phyloP scores from a whole-genome alignment of 352 stramenopile genomes.

The Globisporangium nodosum region DNA sequence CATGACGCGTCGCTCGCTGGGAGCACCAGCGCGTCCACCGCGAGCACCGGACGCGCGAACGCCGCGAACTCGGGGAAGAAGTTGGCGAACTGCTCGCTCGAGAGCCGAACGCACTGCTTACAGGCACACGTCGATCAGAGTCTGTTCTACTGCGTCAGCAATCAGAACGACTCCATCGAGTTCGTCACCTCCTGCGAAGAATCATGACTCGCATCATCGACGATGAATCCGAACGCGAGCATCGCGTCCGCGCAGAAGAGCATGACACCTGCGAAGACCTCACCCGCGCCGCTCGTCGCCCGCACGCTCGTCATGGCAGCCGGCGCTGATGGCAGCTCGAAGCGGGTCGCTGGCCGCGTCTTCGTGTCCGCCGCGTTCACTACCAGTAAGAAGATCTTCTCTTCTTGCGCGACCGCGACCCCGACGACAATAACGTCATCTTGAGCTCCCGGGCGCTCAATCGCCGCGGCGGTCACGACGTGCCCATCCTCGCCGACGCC shows the following conservation, averaged over 20 bases:
- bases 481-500: constrained; percentile 18
- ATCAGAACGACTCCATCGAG: not conserved
- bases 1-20: constrained; percentile 25
- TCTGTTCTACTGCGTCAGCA: not conserved
- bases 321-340: constrained; percentile 51
- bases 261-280: constrained; percentile 53
- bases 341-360: constrained; percentile 9
- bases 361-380: not conserved
- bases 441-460: constrained; percentile 29
- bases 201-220: constrained; percentile 2
- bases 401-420: constrained; percentile 41
- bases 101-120: constrained; percentile 37
- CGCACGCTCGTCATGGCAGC: constrained; percentile 44
- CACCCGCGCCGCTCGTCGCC: constrained; percentile 16
- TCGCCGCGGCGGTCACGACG: constrained; percentile 40
- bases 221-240: constrained; percentile 56
- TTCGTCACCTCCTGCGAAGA: not conserved
- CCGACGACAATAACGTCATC: constrained; percentile 23
- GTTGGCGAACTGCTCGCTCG: constrained; percentile 50
- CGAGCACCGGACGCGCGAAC: constrained; percentile 50
- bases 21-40: constrained; percentile 31
- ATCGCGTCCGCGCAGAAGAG: constrained; percentile 54
- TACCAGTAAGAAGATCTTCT: constrained; percentile 30
- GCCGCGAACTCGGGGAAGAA: constrained; percentile 70
- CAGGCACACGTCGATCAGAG: not conserved